Conservation (phyloP, 2,329 filamentous ascomycete genomes). For the Colletotrichum agaves region DNA sequence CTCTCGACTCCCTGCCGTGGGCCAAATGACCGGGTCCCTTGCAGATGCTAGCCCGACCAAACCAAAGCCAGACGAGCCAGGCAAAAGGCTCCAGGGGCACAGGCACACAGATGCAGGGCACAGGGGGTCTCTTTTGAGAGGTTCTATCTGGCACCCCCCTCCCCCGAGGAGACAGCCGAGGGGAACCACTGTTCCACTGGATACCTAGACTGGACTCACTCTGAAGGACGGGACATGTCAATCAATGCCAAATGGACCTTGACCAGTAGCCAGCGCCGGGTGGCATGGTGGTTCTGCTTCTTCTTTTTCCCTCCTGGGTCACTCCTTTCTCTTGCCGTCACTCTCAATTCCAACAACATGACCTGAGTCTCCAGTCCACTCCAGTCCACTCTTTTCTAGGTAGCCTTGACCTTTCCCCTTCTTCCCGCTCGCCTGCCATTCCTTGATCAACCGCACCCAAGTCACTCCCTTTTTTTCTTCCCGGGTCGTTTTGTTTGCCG, state of each 20-base stretch:
- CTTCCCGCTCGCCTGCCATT: conserved; percentile 12
- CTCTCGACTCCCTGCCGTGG: neutral
- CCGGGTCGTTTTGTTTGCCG: conserved; percentile 21
- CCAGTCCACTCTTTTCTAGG: neutral
- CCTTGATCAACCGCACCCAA: conserved; percentile 23
- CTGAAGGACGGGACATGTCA: too few relatives aligned
- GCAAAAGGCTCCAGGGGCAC: conserved; percentile 18
- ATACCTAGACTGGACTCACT: too few relatives aligned
- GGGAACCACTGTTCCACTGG: too few relatives aligned
- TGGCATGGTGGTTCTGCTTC: too few relatives aligned
- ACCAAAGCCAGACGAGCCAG: conserved; percentile 29
- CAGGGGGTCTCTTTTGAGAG: conserved; percentile 29
- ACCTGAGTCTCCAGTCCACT: conserved; percentile 14
- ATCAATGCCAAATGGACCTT: too few relatives aligned
- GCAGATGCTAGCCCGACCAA: conserved; percentile 21
- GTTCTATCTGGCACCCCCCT: conserved; percentile 1
- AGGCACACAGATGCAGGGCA: conserved; percentile 5
- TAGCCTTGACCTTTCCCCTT: neutral
- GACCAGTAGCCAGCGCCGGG: too few relatives aligned
- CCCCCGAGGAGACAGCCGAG: too few relatives aligned
- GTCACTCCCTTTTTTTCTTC: conserved; percentile 23
- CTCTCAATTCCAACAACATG: conserved; percentile 13
- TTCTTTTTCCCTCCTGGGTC: conserved; percentile 32
- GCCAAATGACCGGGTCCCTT: conserved; percentile 25
- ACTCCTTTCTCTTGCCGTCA: conserved; percentile 34